phyloP scores from a whole-genome alignment of 331 rosid genomes.

The Rhamnella rubrinervis region DNA sequence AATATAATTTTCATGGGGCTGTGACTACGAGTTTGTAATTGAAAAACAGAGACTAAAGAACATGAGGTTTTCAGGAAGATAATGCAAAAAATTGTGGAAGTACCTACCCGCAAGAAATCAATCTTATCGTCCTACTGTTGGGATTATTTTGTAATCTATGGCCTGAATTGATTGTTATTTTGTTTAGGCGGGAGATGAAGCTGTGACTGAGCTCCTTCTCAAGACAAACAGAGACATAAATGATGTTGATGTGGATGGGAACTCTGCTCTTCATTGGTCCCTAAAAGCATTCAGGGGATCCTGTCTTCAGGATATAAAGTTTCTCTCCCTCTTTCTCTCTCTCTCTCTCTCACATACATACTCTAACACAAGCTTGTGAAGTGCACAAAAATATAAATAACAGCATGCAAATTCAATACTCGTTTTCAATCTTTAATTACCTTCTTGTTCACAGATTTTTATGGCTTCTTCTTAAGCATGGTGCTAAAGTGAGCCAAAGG shows the following conservation, averaged over 20 bases:
- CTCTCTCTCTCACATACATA: neutral
- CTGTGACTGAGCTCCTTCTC: slow-evolving; percentile 32
- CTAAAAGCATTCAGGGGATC: slow-evolving; percentile 25
- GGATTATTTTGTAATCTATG: neutral
- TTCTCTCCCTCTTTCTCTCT: slow-evolving; percentile 24
- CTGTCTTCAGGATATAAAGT: slow-evolving; percentile 26
- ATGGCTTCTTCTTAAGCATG: slow-evolving; percentile 33
- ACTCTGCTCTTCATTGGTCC: slow-evolving; percentile 48
- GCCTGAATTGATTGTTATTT: neutral
- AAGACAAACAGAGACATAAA: slow-evolving; percentile 32
- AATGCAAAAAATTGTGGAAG: too few species aligned
- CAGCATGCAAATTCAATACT: neutral
- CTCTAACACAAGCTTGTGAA: neutral
- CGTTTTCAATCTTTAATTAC: slow-evolving; percentile 1
- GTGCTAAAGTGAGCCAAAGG: slow-evolving; percentile 36
- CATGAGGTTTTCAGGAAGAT: too few species aligned
- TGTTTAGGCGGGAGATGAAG: slow-evolving; percentile 38
- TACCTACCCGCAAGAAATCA: neutral
- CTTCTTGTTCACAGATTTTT: slow-evolving; percentile 25
- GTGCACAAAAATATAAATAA: neutral
- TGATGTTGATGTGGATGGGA: slow-evolving; percentile 39
- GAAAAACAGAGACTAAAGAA: too few species aligned
- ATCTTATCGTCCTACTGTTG: neutral
- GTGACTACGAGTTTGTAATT: too few species aligned
- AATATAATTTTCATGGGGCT: too few species aligned